phyloP scores from a whole-genome alignment of 352 stramenopile species.

The Lagenidium sp. region DNA sequence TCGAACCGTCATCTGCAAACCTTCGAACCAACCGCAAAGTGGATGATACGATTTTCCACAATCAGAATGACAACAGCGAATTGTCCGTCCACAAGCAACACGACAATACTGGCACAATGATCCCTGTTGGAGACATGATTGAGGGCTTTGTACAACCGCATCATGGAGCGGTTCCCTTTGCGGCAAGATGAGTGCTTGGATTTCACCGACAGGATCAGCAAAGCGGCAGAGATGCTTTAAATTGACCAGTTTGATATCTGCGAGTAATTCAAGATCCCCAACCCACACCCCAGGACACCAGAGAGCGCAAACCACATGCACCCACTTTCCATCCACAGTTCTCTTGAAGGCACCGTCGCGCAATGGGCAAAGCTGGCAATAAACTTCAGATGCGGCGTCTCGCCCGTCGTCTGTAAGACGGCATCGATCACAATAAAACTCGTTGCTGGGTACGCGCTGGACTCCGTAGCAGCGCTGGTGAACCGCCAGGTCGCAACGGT shows the following conservation, averaged over 20 bases:
- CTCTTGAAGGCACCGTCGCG: constrained; percentile 81
- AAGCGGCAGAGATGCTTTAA: constrained; percentile 32
- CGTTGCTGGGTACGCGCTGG: constrained; percentile 65
- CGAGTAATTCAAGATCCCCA: constrained; percentile 63
- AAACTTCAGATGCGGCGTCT: constrained; percentile 45
- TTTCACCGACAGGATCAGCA: constrained; percentile 44
- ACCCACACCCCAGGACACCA: constrained; percentile 86
- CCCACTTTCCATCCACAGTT: constrained; percentile 81
- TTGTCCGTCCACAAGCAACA: constrained; percentile 66
- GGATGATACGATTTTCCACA: constrained; percentile 72
- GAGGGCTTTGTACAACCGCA: no score
- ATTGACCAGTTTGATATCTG: constrained; percentile 65
- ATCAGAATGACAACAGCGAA: constrained; percentile 43
- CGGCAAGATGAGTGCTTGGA: constrained; percentile 23
- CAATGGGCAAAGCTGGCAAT: constrained; percentile 82
- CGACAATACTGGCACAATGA: constrained; percentile 62
- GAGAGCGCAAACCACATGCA: constrained; percentile 85
- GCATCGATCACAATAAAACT: constrained; percentile 88
- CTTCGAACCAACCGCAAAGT: constrained; percentile 82
- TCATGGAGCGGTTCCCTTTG: no score
- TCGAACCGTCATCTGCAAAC: constrained; percentile 58
- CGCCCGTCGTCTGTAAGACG: constrained; percentile 36
- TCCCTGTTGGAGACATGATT: constrained; percentile 17
- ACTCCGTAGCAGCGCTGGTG: constrained; percentile 88
- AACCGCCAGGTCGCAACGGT: constrained; percentile 83